Conservation (phyloP, 2,329 filamentous ascomycete genomes). For the Talaromyces marneffei region DNA sequence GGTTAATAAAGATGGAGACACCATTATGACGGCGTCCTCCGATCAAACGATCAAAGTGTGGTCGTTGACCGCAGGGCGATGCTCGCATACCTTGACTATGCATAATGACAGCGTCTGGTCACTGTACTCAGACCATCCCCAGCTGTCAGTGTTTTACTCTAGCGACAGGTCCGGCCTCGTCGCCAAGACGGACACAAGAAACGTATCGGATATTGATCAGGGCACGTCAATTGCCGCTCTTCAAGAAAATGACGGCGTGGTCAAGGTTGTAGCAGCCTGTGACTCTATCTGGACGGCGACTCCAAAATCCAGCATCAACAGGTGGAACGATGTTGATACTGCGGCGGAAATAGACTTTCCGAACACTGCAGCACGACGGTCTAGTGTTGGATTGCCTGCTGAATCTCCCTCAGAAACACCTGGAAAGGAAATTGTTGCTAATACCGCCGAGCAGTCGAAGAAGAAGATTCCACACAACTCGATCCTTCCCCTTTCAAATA, state of each 20-base stretch:
- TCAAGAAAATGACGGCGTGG: slow-evolving; percentile 73
- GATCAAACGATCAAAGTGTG: slow-evolving; percentile 98
- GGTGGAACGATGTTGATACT: slow-evolving; percentile 83
- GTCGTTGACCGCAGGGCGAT: slow-evolving; percentile 90
- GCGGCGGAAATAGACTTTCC: slow-evolving; percentile 58
- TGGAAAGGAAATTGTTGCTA: slow-evolving; percentile 28
- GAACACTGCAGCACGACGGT: slow-evolving; percentile 43
- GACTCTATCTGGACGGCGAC: slow-evolving; percentile 88
- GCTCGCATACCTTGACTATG: slow-evolving; percentile 98
- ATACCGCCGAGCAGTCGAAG: slow-evolving; percentile 27
- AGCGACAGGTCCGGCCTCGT: slow-evolving; percentile 86
- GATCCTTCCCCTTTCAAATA: slow-evolving; percentile 76
- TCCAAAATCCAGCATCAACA: slow-evolving; percentile 82
- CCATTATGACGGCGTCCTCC: slow-evolving; percentile 86
- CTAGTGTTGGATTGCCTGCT: slow-evolving; percentile 49
- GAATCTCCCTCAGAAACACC: slow-evolving; percentile 28
- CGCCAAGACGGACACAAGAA: slow-evolving; percentile 90
- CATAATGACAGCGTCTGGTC: slow-evolving; percentile 98
- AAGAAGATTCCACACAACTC: slow-evolving; percentile 70
- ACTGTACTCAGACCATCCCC: slow-evolving; percentile 79
- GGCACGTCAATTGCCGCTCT: slow-evolving; percentile 85
- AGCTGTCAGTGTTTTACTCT: slow-evolving; percentile 87
- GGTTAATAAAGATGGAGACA: slow-evolving; percentile 81
- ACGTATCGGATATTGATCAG: slow-evolving; percentile 71
- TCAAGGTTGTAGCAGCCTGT: slow-evolving; percentile 57